Evolutionary conservation across 2,329 filamentous ascomycete genomes (phyloP).

Genomic region (Dactylellina sp.): DNA sequence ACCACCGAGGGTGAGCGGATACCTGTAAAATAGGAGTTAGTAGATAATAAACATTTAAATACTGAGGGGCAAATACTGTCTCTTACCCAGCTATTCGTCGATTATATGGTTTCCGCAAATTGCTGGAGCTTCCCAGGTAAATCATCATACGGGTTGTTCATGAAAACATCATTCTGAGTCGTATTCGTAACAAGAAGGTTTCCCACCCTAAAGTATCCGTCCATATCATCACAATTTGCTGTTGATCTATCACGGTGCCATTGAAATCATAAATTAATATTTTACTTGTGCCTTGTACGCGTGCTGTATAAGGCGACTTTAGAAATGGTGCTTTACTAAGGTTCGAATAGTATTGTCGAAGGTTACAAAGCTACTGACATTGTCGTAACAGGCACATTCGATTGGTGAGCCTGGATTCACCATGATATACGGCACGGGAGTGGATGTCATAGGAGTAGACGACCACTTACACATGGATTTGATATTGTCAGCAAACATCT

Average conservation of each 20-base stretch:
- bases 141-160: conserved; percentile 39
- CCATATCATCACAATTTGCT: conserved; percentile 48
- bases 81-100: conserved; percentile 45
- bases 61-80: too few relatives aligned
- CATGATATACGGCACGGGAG: conserved; percentile 39
- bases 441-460: background rate
- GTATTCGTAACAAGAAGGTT: conserved; percentile 36
- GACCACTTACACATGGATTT: conserved; percentile 31
- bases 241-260: conserved; percentile 30
- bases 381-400: conserved; percentile 28
- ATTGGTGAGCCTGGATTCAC: conserved; percentile 47
- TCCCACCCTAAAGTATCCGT: conserved; percentile 20
- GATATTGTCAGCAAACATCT: conserved; percentile 27
- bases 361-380: conserved; percentile 31
- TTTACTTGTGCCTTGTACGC: conserved; percentile 27
- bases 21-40: conserved; percentile 7
- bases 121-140: conserved; percentile 35
- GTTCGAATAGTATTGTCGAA: conserved; percentile 44
- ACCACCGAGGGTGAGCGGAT: conserved; percentile 37
- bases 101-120: conserved; percentile 27
- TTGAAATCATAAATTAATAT: conserved; percentile 51
- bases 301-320: conserved; percentile 35
- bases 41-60: background rate
- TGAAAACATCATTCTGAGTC: conserved; percentile 21
- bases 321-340: conserved; percentile 18